Percentiles rank a stretch among this genome's conserved stretches.
Conservation (phyloP, 1,139 yeast species). For the Eremothecium sinecaudum region DNA sequence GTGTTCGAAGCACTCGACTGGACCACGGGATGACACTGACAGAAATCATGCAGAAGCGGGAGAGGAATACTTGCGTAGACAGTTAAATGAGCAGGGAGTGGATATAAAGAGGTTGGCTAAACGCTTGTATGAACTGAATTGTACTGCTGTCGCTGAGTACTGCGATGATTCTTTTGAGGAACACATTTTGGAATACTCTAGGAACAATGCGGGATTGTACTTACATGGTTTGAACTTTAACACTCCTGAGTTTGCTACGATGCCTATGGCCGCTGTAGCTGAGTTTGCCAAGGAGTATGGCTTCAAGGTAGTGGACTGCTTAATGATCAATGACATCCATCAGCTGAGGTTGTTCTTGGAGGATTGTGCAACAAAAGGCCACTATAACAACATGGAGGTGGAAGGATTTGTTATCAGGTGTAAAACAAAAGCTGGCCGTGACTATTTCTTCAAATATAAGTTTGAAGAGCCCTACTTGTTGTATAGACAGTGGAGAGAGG, state of each 20-base stretch:
- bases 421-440: constrained; percentile 17
- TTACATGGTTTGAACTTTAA: constrained; percentile 82
- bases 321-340: constrained; percentile 34
- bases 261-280: constrained; percentile 50
- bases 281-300: constrained; percentile 64
- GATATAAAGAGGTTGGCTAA: constrained; percentile 46
- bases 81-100: constrained; percentile 38
- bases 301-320: constrained; percentile 47
- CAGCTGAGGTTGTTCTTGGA: constrained; percentile 46
- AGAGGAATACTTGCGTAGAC: constrained; percentile 45
- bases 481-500: constrained; percentile 87
- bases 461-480: constrained; percentile 91
- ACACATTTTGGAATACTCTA: constrained; percentile 73
- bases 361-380: constrained; percentile 55
- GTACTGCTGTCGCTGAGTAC: constrained; percentile 85
- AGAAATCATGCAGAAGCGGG: constrained; percentile 75
- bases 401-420: constrained; percentile 93
- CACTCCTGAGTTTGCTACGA: constrained; percentile 52
- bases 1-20: constrained; percentile 86
- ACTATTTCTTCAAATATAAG: constrained; percentile 80
- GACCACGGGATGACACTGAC: constrained; percentile 44
- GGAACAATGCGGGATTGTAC: constrained; percentile 64
- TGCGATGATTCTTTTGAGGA: constrained; percentile 95
- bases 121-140: constrained; percentile 40
- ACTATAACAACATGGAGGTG: constrained; percentile 59